Percentiles rank a stretch among this genome's conserved stretches.
These are phyloP conservation scores for Cryptosporidium tyzzeri DNA, from an alignment of 169 alveolate species.

Conservation along the genomic window DNA sequence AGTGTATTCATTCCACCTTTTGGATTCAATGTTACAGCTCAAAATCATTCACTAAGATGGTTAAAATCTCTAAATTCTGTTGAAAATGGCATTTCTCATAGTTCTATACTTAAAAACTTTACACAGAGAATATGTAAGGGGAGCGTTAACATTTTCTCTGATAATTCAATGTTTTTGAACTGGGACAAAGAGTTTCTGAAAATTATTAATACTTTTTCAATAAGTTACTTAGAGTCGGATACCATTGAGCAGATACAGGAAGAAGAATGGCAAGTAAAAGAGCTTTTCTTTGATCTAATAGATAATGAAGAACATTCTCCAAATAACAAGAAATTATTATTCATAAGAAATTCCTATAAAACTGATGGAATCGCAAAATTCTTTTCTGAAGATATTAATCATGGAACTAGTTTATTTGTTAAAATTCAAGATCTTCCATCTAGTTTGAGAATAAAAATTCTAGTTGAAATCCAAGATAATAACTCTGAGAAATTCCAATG, in stretches of 20 bases:
- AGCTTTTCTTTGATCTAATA: not conserved
- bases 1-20: slow-evolving; percentile 69
- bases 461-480: slow-evolving; percentile 12
- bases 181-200: slow-evolving; percentile 28
- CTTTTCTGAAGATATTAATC: not conserved
- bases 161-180: slow-evolving; percentile 21
- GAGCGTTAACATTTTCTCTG: not conserved
- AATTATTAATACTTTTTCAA: not conserved
- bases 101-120: not conserved
- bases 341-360: not conserved
- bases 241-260: not conserved
- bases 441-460: not conserved
- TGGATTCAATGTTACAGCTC: slow-evolving; percentile 64
- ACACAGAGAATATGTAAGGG: slow-evolving; percentile 26
- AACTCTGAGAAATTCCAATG: slow-evolving; percentile 39
- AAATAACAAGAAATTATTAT: not conserved
- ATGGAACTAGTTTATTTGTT: not conserved
- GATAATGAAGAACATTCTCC: not conserved
- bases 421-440: slow-evolving; percentile 4
- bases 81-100: not conserved
- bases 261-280: slow-evolving; percentile 25
- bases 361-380: slow-evolving; percentile 10
- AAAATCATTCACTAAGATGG: slow-evolving; percentile 36
- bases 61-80: slow-evolving; percentile 9
- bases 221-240: not conserved